Evolutionary conservation across 495 filamentous ascomycete species (phyloP).

Genomic region (Podospora pseudocomata): DNA sequence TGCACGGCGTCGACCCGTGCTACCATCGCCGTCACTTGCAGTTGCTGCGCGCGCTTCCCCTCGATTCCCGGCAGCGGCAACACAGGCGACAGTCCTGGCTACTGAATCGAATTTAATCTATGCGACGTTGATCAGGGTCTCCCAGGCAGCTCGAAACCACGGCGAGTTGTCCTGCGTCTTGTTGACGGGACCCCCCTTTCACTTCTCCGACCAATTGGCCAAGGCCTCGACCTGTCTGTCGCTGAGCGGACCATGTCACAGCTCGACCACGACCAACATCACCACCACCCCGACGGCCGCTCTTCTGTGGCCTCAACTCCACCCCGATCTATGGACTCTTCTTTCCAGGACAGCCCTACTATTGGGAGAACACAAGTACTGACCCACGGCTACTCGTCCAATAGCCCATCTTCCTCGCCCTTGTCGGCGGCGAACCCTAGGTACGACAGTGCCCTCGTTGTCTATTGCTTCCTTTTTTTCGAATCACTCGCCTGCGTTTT

Average conservation of each 20-base stretch:
- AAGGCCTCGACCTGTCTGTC: conserved; percentile 23
- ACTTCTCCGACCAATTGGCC: conserved; percentile 28
- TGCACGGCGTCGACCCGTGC: conserved; percentile 9
- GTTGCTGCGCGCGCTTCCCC: conserved; percentile 9
- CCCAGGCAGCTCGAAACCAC: conserved; percentile 47
- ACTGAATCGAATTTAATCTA: conserved; percentile 28
- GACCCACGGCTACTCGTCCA: conserved; percentile 21
- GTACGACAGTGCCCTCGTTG: not conserved
- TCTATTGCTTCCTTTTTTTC: conserved; percentile 6
- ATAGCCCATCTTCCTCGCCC: conserved; percentile 27
- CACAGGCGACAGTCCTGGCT: conserved; percentile 14
- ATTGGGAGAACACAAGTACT: conserved; percentile 34
- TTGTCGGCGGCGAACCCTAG: conserved; percentile 11
- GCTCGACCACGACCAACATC: conserved; percentile 39
- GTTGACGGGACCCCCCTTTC: conserved; percentile 32
- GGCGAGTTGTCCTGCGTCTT: conserved; percentile 38
- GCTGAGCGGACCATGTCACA: conserved; percentile 46
- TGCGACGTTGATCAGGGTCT: conserved; percentile 50
- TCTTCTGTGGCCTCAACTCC: conserved; percentile 22
- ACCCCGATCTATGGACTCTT: conserved; percentile 25
- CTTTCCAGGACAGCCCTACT: conserved; percentile 39
- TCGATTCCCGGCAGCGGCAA: conserved; percentile 8
- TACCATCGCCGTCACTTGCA: conserved; percentile 1
- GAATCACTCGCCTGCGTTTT: conserved; percentile 12
- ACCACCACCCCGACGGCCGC: conserved; percentile 31